phyloP scores from a whole-genome alignment of 1,284 basidiomycete species.

The Polyporus tsugae region DNA sequence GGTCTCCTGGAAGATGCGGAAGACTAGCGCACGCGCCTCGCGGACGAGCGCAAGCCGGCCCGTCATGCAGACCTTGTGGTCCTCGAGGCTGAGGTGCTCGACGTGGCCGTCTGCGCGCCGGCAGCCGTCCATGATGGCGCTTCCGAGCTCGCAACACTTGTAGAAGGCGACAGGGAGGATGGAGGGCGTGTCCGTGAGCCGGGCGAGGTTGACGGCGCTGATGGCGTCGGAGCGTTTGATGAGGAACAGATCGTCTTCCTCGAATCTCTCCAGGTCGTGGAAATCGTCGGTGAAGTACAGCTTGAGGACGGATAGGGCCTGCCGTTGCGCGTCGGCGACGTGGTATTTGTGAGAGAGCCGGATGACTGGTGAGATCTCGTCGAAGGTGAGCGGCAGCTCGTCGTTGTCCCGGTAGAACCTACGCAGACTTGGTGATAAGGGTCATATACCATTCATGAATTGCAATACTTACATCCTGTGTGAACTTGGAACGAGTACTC shows the following conservation, averaged over 20 bases:
- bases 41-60: neutral
- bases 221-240: neutral
- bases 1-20: neutral
- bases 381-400: neutral
- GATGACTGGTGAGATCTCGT: neutral
- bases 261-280: neutral
- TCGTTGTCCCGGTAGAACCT: no score
- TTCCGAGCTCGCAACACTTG: neutral
- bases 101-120: neutral
- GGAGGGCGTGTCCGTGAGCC: neutral
- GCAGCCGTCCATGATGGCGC: neutral
- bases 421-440: no score
- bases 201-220: neutral
- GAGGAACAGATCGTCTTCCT: neutral
- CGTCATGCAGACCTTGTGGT: neutral
- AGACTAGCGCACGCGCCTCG: neutral
- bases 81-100: neutral
- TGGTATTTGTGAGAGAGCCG: neutral
- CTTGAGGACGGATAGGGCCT: neutral
- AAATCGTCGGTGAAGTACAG: neutral
- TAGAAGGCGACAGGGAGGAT: neutral
- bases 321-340: neutral
- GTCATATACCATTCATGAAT: neutral
- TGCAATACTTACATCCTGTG: neutral
- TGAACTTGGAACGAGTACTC: conserved; percentile 18